phyloP scores from a whole-genome alignment of 2,329 filamentous ascomycete genomes.

The Claviceps sp. region DNA sequence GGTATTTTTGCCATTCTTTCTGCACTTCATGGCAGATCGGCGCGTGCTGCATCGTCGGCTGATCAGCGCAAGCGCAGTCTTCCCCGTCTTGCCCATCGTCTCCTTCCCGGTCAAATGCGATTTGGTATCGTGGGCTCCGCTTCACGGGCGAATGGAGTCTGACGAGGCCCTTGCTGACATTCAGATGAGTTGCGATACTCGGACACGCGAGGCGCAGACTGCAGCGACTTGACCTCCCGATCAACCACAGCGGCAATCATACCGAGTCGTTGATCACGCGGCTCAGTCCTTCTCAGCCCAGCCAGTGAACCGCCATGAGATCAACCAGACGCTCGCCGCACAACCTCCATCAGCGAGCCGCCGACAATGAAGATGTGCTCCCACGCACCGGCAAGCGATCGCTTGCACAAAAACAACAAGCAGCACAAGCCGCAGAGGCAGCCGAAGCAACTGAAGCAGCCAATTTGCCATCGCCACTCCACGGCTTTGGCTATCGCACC shows the following conservation, averaged over 20 bases:
- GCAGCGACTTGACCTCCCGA: background rate
- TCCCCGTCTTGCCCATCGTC: too few relatives aligned
- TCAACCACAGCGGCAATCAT: background rate
- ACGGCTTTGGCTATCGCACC: conserved; percentile 4
- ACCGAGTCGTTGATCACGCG: background rate
- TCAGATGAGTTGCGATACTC: background rate
- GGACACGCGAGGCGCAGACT: background rate
- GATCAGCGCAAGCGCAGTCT: background rate
- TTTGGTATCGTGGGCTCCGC: background rate
- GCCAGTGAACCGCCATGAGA: background rate
- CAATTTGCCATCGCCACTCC: background rate
- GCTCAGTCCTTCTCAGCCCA: background rate
- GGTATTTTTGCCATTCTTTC: background rate
- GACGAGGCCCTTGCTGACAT: background rate
- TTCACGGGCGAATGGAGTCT: background rate
- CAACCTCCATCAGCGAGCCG: background rate
- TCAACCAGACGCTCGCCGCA: background rate
- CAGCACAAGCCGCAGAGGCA: background rate
- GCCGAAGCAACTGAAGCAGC: background rate
- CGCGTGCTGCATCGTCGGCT: background rate
- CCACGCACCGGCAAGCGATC: background rate
- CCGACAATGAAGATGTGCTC: background rate
- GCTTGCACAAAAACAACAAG: background rate
- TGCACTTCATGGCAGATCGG: background rate
- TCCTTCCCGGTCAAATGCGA: background rate